Percentiles rank a stretch among this genome's conserved stretches.
phyloP scores from a whole-genome alignment of 2,329 filamentous ascomycete genomes.

The Calonectria leucothoes region DNA sequence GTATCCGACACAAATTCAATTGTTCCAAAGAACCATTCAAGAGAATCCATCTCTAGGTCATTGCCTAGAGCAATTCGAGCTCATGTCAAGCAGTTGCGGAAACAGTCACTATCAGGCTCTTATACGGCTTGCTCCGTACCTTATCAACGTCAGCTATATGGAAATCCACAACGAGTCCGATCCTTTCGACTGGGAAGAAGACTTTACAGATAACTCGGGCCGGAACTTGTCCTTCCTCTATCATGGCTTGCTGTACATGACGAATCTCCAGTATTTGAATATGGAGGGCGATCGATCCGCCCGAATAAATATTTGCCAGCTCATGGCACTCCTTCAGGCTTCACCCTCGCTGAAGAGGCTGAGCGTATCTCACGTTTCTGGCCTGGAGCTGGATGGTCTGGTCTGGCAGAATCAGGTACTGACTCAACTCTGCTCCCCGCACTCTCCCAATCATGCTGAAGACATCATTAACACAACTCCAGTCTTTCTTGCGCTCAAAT shows the following conservation, averaged over 20 bases:
- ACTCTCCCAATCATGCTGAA: neutral
- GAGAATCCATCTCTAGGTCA: neutral
- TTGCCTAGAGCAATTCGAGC: neutral
- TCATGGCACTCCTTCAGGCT: neutral
- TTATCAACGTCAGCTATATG: neutral
- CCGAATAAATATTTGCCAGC: neutral
- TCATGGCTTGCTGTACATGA: neutral
- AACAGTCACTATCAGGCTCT: neutral
- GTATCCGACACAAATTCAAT: neutral
- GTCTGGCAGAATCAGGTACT: neutral
- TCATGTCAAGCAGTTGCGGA: neutral
- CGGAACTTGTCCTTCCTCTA: neutral
- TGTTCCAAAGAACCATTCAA: neutral
- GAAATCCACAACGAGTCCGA: neutral
- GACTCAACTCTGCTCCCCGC: neutral
- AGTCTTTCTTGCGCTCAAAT: neutral
- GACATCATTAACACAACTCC: neutral
- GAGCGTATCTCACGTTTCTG: neutral
- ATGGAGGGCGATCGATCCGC: neutral
- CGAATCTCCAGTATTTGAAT: neutral
- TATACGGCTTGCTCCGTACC: neutral
- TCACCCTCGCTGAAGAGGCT: neutral
- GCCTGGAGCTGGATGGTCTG: neutral
- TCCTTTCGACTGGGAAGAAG: neutral
- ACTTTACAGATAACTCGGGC: neutral